These are phyloP conservation scores for Medicago arabica DNA, from an alignment of 306 rosid species.

Conservation along the genomic window DNA sequence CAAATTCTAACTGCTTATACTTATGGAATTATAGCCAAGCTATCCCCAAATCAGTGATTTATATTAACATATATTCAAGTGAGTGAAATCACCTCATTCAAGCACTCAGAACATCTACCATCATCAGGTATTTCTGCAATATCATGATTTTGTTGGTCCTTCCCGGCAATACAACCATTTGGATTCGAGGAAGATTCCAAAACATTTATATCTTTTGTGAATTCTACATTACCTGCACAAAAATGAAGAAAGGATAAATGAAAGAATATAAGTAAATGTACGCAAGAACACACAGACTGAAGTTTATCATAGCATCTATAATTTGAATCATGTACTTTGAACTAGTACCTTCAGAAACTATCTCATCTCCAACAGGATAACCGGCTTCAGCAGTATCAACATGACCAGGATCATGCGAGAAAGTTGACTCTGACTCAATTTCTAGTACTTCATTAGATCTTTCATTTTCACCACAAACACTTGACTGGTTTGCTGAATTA, in stretches of 20 bases:
- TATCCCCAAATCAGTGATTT: slow-evolving; percentile 24
- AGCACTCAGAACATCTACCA: slow-evolving; percentile 45
- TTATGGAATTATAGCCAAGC: not conserved
- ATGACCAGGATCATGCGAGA: slow-evolving; percentile 39
- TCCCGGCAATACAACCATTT: slow-evolving; percentile 41
- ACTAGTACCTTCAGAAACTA: slow-evolving; percentile 62
- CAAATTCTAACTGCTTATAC: no score
- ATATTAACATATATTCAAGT: not conserved
- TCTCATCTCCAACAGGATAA: slow-evolving; percentile 48
- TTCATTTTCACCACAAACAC: slow-evolving; percentile 51
- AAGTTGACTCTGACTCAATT: slow-evolving; percentile 41
- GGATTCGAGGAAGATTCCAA: slow-evolving; percentile 53
- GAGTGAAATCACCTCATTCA: slow-evolving; percentile 60
- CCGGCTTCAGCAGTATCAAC: slow-evolving; percentile 46
- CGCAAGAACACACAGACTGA: not conserved
- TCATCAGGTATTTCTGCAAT: slow-evolving; percentile 48
- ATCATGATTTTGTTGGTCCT: slow-evolving; percentile 51
- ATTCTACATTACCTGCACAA: slow-evolving; percentile 55
- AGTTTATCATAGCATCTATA: slow-evolving; percentile 12
- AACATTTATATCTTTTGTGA: slow-evolving; percentile 43
- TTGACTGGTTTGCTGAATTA: slow-evolving; percentile 46
- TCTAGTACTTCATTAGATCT: slow-evolving; percentile 49
- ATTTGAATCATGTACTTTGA: slow-evolving; percentile 33
- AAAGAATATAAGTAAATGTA: slow-evolving; percentile 4
- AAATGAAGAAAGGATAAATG: slow-evolving; percentile 27